A percentile compares a stretch with the other conserved stretches of the same genome.
Conservation (phyloP, 140 eudicot genomes). For the Oenanthe javanica region DNA sequence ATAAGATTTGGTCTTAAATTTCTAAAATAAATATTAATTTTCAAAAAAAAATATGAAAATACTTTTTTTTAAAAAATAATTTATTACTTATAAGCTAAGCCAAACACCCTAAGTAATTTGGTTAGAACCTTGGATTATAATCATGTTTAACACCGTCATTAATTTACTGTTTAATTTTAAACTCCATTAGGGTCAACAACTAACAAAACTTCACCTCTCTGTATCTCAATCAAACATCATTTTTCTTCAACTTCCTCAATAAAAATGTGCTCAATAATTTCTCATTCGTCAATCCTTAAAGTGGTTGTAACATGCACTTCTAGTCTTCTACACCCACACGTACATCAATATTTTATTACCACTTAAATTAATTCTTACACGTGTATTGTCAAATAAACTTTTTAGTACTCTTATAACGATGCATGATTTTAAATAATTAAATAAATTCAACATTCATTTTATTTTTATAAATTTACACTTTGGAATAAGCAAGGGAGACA, state of each 20-base stretch:
- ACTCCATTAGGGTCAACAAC: not conserved
- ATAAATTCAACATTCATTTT: too few relatives aligned
- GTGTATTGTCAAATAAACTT: not conserved
- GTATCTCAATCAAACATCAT: not conserved
- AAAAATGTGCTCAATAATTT: not conserved
- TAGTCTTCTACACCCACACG: not conserved
- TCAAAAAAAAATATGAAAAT: too few relatives aligned
- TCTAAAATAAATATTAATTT: too few relatives aligned
- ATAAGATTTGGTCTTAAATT: too few relatives aligned
- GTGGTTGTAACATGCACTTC: not conserved
- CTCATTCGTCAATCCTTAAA: not conserved
- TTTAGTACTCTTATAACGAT: too few relatives aligned
- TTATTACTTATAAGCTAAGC: too few relatives aligned
- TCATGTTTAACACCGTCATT: not conserved
- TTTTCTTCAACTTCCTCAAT: not conserved
- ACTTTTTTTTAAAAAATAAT: too few relatives aligned
- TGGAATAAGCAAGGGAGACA: too few relatives aligned
- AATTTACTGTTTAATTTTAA: not conserved
- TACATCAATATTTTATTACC: not conserved
- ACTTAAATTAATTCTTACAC: not conserved
- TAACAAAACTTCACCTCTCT: not conserved
- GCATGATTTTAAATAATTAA: not conserved
- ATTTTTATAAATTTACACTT: too few relatives aligned
- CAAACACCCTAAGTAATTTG: too few relatives aligned
- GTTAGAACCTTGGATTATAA: too few relatives aligned